phyloP scores from a whole-genome alignment of 2,329 filamentous ascomycete genomes.

The Colletotrichum gigasporum region DNA sequence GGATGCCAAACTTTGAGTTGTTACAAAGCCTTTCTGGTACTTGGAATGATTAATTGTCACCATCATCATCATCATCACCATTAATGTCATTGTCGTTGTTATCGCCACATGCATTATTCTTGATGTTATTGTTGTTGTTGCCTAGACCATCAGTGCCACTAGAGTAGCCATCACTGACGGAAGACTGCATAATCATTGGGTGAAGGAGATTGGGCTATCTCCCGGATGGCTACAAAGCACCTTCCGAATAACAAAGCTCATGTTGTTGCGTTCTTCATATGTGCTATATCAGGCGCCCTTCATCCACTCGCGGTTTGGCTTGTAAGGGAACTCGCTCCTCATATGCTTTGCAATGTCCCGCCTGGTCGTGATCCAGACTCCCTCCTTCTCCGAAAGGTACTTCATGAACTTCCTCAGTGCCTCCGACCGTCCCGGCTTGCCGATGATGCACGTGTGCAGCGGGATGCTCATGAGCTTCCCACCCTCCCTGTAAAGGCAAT shows the following conservation, averaged over 20 bases:
- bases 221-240: too few species aligned
- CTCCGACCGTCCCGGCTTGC: slow-evolving; percentile 49
- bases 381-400: slow-evolving; percentile 48
- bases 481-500: slow-evolving; percentile 50
- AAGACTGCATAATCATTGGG: too few species aligned
- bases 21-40: slow-evolving; percentile 37
- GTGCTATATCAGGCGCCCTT: not conserved
- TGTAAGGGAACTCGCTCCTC: slow-evolving; percentile 48
- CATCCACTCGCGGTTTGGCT: slow-evolving; percentile 35
- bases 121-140: too few species aligned
- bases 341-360: slow-evolving; percentile 53
- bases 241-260: too few species aligned
- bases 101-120: too few species aligned
- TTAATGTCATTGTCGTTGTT: too few species aligned
- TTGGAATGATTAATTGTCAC: not conserved
- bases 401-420: slow-evolving; percentile 49
- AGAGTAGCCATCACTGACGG: too few species aligned
- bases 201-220: too few species aligned
- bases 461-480: slow-evolving; percentile 54
- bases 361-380: slow-evolving; percentile 54
- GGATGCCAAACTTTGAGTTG: slow-evolving; percentile 43
- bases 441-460: slow-evolving; percentile 49
- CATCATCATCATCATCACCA: too few species aligned
- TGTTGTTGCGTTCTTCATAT: too few species aligned
- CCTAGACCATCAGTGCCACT: too few species aligned